Conservation (phyloP, 129 eudicot species). For the Mikania micrantha region DNA sequence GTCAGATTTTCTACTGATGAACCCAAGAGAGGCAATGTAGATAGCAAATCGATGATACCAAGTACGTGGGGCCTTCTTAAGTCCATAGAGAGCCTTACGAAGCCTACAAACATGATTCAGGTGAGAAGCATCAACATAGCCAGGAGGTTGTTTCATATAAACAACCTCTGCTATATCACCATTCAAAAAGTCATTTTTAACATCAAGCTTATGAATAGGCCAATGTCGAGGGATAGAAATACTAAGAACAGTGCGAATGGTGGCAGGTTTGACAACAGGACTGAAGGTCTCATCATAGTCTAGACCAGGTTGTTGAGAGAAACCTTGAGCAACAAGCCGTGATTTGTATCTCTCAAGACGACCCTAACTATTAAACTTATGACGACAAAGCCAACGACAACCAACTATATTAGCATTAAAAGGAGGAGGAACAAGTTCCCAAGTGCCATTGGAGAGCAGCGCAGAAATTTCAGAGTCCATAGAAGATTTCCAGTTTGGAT, state of each 20-base stretch:
- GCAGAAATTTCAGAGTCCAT: background rate
- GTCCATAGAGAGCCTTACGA: background rate
- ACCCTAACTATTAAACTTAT: background rate
- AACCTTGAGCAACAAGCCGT: background rate
- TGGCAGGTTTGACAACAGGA: background rate
- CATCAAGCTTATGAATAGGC: background rate
- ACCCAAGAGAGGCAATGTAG: background rate
- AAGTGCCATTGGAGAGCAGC: background rate
- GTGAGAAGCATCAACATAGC: background rate
- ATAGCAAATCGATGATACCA: too few species aligned
- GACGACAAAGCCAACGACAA: background rate
- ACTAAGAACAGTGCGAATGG: background rate
- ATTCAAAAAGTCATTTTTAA: background rate
- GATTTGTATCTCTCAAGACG: background rate
- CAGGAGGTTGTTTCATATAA: background rate
- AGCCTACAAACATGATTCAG: background rate
- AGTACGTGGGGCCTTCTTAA: background rate
- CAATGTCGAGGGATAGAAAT: background rate
- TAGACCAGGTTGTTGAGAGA: background rate
- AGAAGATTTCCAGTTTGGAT: background rate
- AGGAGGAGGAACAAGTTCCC: background rate
- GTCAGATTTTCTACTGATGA: background rate
- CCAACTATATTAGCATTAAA: background rate
- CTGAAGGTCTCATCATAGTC: background rate
- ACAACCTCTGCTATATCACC: background rate